Evolutionary conservation across 1,284 basidiomycete genomes (phyloP).

Genomic region (Singerocomus rubriflavus): DNA sequence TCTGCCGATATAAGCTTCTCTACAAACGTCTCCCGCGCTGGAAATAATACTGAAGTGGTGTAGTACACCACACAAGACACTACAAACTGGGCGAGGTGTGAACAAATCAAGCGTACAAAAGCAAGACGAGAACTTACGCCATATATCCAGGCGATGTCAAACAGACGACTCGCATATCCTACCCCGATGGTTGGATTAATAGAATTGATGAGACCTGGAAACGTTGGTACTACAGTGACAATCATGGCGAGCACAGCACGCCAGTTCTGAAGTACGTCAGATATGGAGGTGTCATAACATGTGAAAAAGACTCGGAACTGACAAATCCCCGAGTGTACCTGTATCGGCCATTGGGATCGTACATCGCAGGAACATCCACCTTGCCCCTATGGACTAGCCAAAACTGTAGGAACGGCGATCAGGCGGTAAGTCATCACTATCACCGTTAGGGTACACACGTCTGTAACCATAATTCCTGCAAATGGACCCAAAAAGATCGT

Average conservation of each 20-base stretch:
- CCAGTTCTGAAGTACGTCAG: slow-evolving; percentile 56
- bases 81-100: slow-evolving; percentile 34
- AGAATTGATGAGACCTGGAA: slow-evolving; percentile 70
- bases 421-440: not conserved
- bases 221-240: slow-evolving; percentile 54
- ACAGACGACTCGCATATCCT: slow-evolving; percentile 52
- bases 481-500: slow-evolving; percentile 73
- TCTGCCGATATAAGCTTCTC: slow-evolving; percentile 41
- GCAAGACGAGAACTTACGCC: slow-evolving; percentile 47
- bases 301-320: slow-evolving; percentile 26
- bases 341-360: slow-evolving; percentile 64
- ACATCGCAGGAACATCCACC: slow-evolving; percentile 73
- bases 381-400: slow-evolving; percentile 64
- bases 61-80: slow-evolving; percentile 48
- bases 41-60: slow-evolving; percentile 53
- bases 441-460: slow-evolving; percentile 42
- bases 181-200: slow-evolving; percentile 58
- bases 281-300: not conserved
- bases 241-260: slow-evolving; percentile 63
- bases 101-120: slow-evolving; percentile 15
- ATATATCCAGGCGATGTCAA: slow-evolving; percentile 69
- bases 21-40: slow-evolving; percentile 57
- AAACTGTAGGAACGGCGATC: slow-evolving; percentile 40
- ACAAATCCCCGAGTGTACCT: slow-evolving; percentile 63
- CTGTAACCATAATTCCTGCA: slow-evolving; percentile 71